Conservation (phyloP, 495 filamentous ascomycete species). For the Penicillium paradoxum region DNA sequence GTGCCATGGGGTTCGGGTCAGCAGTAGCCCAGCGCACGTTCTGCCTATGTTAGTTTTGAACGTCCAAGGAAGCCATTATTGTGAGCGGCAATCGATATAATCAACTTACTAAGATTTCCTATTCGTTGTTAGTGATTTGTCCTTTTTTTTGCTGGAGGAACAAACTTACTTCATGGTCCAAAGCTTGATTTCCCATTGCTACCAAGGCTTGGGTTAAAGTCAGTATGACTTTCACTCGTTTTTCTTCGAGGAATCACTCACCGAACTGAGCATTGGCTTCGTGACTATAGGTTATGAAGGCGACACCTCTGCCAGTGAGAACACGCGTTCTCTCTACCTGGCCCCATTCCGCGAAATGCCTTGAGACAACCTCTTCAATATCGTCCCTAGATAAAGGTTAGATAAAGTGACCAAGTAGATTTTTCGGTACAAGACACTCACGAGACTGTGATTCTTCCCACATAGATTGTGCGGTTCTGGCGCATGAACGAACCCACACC, state of each 20-base stretch:
- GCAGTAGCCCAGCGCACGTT: conserved; percentile 97
- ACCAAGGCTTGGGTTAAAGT: conserved; percentile 42
- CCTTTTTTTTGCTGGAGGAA: neutral
- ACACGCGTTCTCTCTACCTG: conserved; percentile 73
- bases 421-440: neutral
- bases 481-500: conserved; percentile 86
- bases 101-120: conserved; percentile 59
- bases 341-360: conserved; percentile 94
- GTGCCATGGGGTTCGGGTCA: conserved; percentile 92
- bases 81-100: neutral
- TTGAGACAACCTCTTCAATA: conserved; percentile 91
- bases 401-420: neutral
- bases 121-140: neutral
- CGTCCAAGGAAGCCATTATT: neutral
- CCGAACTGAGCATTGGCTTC: conserved; percentile 82
- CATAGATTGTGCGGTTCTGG: conserved; percentile 87
- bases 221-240: neutral
- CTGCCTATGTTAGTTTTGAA: neutral
- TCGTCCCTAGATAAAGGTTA: conserved; percentile 51
- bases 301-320: conserved; percentile 86
- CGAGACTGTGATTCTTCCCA: conserved; percentile 46
- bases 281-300: conserved; percentile 65
- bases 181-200: conserved; percentile 80
- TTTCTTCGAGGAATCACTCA: neutral
- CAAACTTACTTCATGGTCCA: conserved; percentile 61